Evolutionary conservation across 192 early-diverging fungal genomes (phyloP).

Genomic region (Backusella circina): DNA sequence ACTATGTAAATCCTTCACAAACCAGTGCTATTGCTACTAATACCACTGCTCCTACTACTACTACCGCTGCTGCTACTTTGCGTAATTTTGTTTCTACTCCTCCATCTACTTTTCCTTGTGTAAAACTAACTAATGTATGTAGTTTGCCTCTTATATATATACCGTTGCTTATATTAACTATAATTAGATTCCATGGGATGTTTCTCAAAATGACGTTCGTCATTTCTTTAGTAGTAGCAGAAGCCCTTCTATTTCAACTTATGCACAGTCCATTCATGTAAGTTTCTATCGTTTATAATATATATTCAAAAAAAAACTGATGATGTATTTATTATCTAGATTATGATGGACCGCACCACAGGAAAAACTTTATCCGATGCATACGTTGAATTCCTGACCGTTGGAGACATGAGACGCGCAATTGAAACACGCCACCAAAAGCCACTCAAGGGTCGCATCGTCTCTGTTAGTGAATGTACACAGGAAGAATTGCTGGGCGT

Average conservation of each 20-base stretch:
- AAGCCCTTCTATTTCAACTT: slow-evolving; percentile 37
- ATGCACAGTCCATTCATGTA: slow-evolving; percentile 53
- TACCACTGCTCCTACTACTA: not conserved
- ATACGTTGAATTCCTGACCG: slow-evolving; percentile 60
- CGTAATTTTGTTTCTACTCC: not conserved
- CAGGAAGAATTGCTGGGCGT: slow-evolving; percentile 54
- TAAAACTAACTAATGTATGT: slow-evolving; percentile 14
- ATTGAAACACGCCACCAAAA: slow-evolving; percentile 49
- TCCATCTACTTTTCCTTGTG: not conserved
- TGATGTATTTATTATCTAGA: slow-evolving; percentile 19
- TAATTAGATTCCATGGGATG: slow-evolving; percentile 53
- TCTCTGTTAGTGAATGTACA: slow-evolving; percentile 44
- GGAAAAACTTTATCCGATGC: slow-evolving; percentile 69
- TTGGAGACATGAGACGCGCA: slow-evolving; percentile 47
- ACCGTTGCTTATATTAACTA: not conserved
- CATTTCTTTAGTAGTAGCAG: slow-evolving; percentile 41
- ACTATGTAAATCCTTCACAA: not conserved
- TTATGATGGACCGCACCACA: slow-evolving; percentile 58
- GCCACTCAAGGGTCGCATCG: slow-evolving; percentile 57
- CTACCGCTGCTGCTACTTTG: not conserved
- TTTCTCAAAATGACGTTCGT: slow-evolving; percentile 50
- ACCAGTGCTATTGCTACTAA: not conserved
- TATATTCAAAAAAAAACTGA: not conserved
- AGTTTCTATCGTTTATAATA: slow-evolving; percentile 3
- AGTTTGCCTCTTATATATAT: not conserved